Evolutionary conservation across 495 filamentous ascomycete genomes (phyloP), one percentile per base, ranked within the genome.

Genomic region (Neurospora sp.): DNA sequence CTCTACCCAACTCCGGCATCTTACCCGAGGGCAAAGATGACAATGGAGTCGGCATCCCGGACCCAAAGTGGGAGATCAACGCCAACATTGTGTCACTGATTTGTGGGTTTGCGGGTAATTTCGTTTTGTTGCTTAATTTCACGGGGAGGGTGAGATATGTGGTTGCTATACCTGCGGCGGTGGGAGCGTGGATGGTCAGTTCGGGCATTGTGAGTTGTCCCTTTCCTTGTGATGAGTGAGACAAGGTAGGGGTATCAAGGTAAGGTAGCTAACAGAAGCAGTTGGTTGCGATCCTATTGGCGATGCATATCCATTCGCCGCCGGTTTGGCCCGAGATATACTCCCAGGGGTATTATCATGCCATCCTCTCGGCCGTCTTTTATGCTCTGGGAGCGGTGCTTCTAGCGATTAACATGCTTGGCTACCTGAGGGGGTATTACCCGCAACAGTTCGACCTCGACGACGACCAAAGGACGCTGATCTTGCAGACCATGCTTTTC

Each of bases 331-430:
- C 89, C 0, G 78, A 93, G 71, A 85, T 86, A 0, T 94, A 90
- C 78, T 91, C 91, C 0, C 90, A 94, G 78, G 91, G 91, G 0
- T 94, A 88, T 75, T 94, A 91, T 90, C 89, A 93, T 80, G 92
- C 89, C 8, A 84, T 94, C 22, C 88, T 93, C 41, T 91, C 92
- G 3, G 87, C 91, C 0, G 77, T 81, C 9, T 82, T 93, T 10
- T 94, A 94, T 76, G 82, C 91, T 14, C 74, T 91, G 11, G 87
- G 90, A 48, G 87, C 86, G 37, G 79, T 87, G 75, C 83, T 91
- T 7, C 78, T 94, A 4, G 89, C 92, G 85, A 79, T 93, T 72
- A 94, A 94, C 75, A 92, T 94, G 89, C 79, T 92, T 31, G 92
- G 92, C 5, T 93, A 92, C 76, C 88, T 92, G 73, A 81, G 91